phyloP scores from a whole-genome alignment of 345 rosid genomes.

The Acer campestre region DNA sequence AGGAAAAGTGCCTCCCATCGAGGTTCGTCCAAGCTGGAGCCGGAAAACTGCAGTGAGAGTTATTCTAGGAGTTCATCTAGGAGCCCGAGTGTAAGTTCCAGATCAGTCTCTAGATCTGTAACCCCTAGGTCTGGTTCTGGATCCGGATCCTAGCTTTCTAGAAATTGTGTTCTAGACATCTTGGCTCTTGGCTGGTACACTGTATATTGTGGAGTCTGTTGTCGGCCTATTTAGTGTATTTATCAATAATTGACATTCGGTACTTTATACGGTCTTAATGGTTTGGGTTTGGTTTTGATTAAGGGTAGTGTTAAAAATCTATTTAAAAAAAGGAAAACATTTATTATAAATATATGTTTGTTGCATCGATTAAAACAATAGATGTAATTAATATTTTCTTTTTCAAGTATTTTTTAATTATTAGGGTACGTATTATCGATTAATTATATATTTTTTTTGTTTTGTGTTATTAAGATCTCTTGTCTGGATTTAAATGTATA shows the following conservation, averaged over 20 bases:
- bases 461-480: no score
- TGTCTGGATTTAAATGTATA: no score
- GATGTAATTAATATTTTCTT: no score
- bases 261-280: neutral
- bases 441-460: no score
- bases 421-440: no score
- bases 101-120: slow-evolving; percentile 67
- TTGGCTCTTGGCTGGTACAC: neutral
- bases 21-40: neutral
- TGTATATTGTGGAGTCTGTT: neutral
- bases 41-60: slow-evolving; percentile 21
- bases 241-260: neutral
- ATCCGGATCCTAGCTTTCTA: slow-evolving; percentile 19
- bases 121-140: slow-evolving; percentile 45
- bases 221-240: no score
- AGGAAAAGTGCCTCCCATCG: slow-evolving; percentile 31
- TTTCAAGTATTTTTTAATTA: no score
- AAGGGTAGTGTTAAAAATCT: no score
- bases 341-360: no score
- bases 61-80: slow-evolving; percentile 31
- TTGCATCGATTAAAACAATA: no score
- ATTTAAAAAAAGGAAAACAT: no score
- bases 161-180: neutral
- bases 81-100: slow-evolving; percentile 45
- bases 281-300: neutral